Percentiles rank a stretch among this genome's conserved stretches.
Evolutionary conservation across 2,329 filamentous ascomycete genomes (phyloP).

Genomic region (Cercospora canescens): DNA sequence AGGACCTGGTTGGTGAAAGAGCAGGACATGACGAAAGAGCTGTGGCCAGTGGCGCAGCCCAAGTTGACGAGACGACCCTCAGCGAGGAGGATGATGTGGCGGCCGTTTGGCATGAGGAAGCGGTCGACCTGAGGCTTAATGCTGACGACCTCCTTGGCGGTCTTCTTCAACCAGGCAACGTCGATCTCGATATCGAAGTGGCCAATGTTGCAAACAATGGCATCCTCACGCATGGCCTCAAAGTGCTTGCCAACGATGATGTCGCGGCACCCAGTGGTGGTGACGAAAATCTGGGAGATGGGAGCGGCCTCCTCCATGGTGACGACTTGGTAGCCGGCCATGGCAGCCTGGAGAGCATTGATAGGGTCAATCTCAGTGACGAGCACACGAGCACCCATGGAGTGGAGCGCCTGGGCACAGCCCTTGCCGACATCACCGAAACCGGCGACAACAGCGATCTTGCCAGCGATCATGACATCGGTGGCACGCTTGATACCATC

Average conservation of each 20-base stretch:
- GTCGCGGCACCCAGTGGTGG: constrained; percentile 98
- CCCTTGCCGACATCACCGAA: constrained; percentile 99
- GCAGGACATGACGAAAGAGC: constrained; percentile 99
- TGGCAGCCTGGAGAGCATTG: constrained; percentile 98
- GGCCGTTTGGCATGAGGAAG: constrained; percentile 89
- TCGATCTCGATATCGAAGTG: constrained; percentile 99
- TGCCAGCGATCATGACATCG: constrained; percentile 99
- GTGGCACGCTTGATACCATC: constrained; percentile 99
- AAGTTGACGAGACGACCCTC: constrained; percentile 99
- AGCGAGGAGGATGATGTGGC: constrained; percentile 96
- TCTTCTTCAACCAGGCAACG: constrained; percentile 98
- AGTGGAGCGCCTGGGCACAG: constrained; percentile 91
- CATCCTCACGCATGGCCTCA: constrained; percentile 92
- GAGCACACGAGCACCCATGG: constrained; percentile 95
- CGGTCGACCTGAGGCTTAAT: constrained; percentile 99
- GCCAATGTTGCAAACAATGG: constrained; percentile 99
- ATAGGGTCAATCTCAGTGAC: constrained; percentile 98
- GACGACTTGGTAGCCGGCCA: constrained; percentile 93
- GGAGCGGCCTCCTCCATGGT: constrained; percentile 96
- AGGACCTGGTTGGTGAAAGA: constrained; percentile 99
- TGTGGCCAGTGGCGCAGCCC: constrained; percentile 98
- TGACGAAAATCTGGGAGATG: constrained; percentile 95
- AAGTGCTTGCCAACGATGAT: constrained; percentile 93
- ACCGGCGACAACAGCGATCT: constrained; percentile 95
- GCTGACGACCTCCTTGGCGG: constrained; percentile 89